Percentiles rank a stretch among this genome's conserved stretches.
phyloP scores from a whole-genome alignment of 1,284 basidiomycete species.

The Dichomitus squalens region DNA sequence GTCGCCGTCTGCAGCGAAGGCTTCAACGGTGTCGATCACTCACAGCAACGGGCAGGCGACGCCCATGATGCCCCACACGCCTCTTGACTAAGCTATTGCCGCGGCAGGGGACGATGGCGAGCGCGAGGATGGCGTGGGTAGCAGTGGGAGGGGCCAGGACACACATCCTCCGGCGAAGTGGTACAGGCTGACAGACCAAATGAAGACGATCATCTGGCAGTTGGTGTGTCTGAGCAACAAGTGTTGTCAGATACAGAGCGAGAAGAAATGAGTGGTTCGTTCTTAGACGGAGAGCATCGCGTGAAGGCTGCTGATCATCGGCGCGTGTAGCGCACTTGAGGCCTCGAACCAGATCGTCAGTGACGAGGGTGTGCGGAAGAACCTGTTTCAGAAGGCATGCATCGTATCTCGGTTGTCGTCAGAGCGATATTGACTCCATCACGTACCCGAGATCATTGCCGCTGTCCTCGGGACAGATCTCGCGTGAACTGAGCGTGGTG shows the following conservation, averaged over 20 bases:
- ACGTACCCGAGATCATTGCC: slow-evolving; percentile 57
- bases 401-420: neutral
- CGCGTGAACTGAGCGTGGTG: slow-evolving; percentile 71
- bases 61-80: slow-evolving; percentile 20
- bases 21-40: slow-evolving; percentile 26
- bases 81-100: slow-evolving; percentile 16
- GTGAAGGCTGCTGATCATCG: neutral
- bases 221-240: slow-evolving; percentile 80
- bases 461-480: slow-evolving; percentile 56
- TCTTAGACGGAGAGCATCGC: neutral
- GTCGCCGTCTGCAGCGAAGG: slow-evolving; percentile 36
- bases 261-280: slow-evolving; percentile 82
- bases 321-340: slow-evolving; percentile 55
- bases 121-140: slow-evolving; percentile 31
- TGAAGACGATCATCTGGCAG: slow-evolving; percentile 79
- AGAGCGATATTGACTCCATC: neutral
- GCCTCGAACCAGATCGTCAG: slow-evolving; percentile 69
- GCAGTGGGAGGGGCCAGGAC: slow-evolving; percentile 37
- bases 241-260: slow-evolving; percentile 77
- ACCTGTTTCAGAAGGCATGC: slow-evolving; percentile 72
- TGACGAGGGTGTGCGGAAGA: slow-evolving; percentile 77
- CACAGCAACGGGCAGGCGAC: slow-evolving; percentile 38
- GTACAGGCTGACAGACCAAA: slow-evolving; percentile 72
- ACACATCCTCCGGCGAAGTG: slow-evolving; percentile 68
- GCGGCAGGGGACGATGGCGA: slow-evolving; percentile 29